phyloP scores from a whole-genome alignment of 1,284 basidiomycete genomes.

The Xanthoconium separans region DNA sequence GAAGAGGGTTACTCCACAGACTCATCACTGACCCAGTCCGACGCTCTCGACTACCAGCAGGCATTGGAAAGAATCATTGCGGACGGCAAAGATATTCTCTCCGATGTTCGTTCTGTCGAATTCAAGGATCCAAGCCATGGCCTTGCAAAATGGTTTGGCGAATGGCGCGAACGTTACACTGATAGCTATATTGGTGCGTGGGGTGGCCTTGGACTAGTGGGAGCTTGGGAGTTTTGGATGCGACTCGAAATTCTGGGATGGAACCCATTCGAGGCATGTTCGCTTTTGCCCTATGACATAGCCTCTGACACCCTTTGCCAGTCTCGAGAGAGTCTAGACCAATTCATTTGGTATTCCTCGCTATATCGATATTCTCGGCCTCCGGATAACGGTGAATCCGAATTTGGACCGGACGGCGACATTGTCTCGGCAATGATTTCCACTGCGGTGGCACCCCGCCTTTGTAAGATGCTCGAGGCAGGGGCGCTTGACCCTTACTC shows the following conservation, averaged over 20 bases:
- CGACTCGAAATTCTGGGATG: conserved; percentile 84
- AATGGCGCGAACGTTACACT: conserved; percentile 74
- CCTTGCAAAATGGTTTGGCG: conserved; percentile 67
- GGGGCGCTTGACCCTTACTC: conserved; percentile 87
- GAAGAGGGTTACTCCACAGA: conserved; percentile 91
- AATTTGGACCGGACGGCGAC: conserved; percentile 81
- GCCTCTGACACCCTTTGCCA: conserved; percentile 11
- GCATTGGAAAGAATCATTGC: conserved; percentile 60
- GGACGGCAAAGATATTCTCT: conserved; percentile 59
- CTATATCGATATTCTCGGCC: conserved; percentile 79
- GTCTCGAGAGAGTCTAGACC: conserved; percentile 67
- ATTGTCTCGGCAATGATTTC: conserved; percentile 87
- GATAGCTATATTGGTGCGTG: conserved; percentile 89
- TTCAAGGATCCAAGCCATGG: conserved; percentile 83
- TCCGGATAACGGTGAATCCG: conserved; percentile 43
- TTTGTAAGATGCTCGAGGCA: conserved; percentile 67
- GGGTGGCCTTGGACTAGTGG: conserved; percentile 86
- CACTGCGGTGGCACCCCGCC: conserved; percentile 75
- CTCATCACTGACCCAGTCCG: conserved; percentile 62
- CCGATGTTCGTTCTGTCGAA: conserved; percentile 86
- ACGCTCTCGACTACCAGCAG: conserved; percentile 66
- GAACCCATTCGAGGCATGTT: conserved; percentile 79
- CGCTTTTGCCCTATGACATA: background rate
- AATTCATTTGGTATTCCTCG: conserved; percentile 80
- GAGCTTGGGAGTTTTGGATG: conserved; percentile 96